Base-by-base conservation (phyloP, 306 rosid species). In the Quercus ilex region DNA sequence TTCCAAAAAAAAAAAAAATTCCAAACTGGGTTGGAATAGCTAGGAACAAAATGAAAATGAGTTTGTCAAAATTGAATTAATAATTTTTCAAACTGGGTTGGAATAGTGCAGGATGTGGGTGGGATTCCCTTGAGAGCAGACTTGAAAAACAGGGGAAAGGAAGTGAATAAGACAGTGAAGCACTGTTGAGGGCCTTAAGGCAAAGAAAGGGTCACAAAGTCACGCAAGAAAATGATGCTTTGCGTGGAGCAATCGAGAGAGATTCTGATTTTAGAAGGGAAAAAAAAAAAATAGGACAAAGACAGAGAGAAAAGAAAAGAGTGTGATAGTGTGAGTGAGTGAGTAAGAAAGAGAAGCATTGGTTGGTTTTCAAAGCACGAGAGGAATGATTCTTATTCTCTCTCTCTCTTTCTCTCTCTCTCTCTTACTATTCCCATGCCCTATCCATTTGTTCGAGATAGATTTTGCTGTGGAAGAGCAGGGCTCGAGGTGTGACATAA, bases 241-340 rank as follows among this genome's bases (percentile, higher is more conserved):
- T 83, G 87, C 86, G 78, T 84, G 95, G 82, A 80, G 91, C 89
- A 83, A 87, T 86, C 83, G 89, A 90, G 82, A 85, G 80, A 85
- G 88, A 84, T 82, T 87, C 87, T 28, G 23, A 83, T 58, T 78
- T 79, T 26, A 60, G 79, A 43, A 73, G 28, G n/a, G 43, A 70
- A 69, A 58, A 71, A 60, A 57, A 30, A 56, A 26, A 68, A 78
- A 30, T 69, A 1, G 55, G 18, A 59, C 65, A 21, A 49, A 11
- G 65, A 59, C 17, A 59, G 4, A 21, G 31, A 23, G 64, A 57
- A 15, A 11, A 11, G 12, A 5, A 51, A 3, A 21, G 52, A 35
- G 53, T 5, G 63, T 59, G 53, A 3, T 3, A 38, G 26, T 3
- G 53, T 49, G 67, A 23, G 53, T 49, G 68, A 25, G 55, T 31